Percentiles rank a stretch among this genome's conserved stretches.
These are phyloP conservation scores for Chlamydomonas urium DNA, from an alignment of 139 green algal species.

Conservation along the genomic window DNA sequence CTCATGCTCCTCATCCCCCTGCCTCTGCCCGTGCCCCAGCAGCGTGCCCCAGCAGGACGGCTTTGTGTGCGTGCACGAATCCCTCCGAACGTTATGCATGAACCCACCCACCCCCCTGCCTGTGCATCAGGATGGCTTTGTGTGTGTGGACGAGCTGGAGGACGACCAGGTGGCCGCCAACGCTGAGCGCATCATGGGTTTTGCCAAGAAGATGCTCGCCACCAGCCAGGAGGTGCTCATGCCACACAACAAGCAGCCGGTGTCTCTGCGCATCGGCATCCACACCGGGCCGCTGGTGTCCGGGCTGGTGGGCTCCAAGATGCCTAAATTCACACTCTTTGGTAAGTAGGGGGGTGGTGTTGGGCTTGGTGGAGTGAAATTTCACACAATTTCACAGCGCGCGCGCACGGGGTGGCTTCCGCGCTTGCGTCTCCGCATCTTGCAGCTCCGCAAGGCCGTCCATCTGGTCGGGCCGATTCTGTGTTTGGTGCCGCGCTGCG, in stretches of 20 bases:
- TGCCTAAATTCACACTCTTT: slow-evolving; percentile 56
- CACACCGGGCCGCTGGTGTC: slow-evolving; percentile 36
- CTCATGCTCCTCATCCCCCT: background rate
- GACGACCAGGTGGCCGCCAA: slow-evolving; percentile 22
- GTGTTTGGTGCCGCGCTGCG: too few relatives aligned
- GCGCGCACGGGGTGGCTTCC: too few relatives aligned
- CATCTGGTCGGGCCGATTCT: too few relatives aligned
- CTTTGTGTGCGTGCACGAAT: slow-evolving; percentile 18
- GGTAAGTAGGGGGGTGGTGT: slow-evolving; percentile 15
- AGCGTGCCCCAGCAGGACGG: too few relatives aligned
- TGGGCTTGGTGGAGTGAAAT: too few relatives aligned
- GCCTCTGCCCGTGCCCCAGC: background rate
- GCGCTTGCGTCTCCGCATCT: too few relatives aligned
- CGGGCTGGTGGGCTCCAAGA: slow-evolving; percentile 44
- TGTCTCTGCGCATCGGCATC: slow-evolving; percentile 45
- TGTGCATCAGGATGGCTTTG: slow-evolving; percentile 36
- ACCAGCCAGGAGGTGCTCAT: slow-evolving; percentile 18
- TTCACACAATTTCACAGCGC: too few relatives aligned
- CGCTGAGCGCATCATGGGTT: slow-evolving; percentile 41
- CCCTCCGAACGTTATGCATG: too few relatives aligned
- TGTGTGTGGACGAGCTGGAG: slow-evolving; percentile 28
- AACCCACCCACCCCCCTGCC: background rate
- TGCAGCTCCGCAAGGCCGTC: too few relatives aligned
- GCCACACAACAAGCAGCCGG: slow-evolving; percentile 40
- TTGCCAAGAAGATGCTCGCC: slow-evolving; percentile 40